Evolutionary conservation across 2,329 filamentous ascomycete genomes (phyloP), one percentile per base, ranked within the genome.

Genomic region (Aspergillus caelatus): DNA sequence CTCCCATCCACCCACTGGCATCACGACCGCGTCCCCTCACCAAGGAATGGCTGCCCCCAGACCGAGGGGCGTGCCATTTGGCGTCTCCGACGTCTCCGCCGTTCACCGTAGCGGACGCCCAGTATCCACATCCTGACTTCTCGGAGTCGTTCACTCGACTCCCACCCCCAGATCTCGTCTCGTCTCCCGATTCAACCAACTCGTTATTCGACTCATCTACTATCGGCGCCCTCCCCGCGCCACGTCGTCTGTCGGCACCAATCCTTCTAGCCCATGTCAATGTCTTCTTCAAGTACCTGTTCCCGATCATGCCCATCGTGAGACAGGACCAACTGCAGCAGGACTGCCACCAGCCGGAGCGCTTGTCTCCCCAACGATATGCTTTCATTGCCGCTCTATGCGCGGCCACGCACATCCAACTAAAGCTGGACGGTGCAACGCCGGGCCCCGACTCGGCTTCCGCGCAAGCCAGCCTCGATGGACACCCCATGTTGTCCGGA

Each of bases 401-500:
- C 62, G 77, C 80, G 0, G 77, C 80, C 19, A 80, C 80, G 5
- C 78, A 81, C 66, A 79, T 81, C n/a, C 80, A 82, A 64, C 71
- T 81, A 28, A 79, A 78, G 46, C 62, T 79, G 4, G 77, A 79
- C 55, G 77, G 76, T 0, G 65, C 72, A 7, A 62, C 65, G 2
- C 67, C 72, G 2, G 64, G 70, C 12, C 57, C 71, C 3, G 69
- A 74, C 50, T 41, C 71, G 0, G 66, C 69, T 11, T 64, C 68
- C 21, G 61, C 74, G 19, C 70, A 73, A 82, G 75, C 84, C 80
- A 67, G 81, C 84, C 85, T 88, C 61, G 84, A 83, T 71, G 54
- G 85, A 80, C 71, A 88, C 30, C 70, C 86, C 64, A 83, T 90
- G 53, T 82, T 89, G 48, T 88, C 89, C 0, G 88, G 88, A 39